These are phyloP conservation scores for Castanea mollissima DNA, from an alignment of 306 rosid genomes.

Conservation along the genomic window DNA sequence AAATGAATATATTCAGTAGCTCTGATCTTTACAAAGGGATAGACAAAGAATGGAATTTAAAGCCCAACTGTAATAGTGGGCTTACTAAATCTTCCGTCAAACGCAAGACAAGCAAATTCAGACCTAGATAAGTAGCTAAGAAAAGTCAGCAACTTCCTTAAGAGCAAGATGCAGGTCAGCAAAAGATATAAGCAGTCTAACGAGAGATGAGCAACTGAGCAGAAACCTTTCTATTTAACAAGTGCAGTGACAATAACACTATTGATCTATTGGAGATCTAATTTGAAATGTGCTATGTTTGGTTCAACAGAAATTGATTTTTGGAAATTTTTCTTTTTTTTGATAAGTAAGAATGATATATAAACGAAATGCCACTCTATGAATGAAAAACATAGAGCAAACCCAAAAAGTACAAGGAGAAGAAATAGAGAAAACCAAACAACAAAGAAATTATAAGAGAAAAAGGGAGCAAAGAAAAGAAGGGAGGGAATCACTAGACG, in stretches of 20 bases:
- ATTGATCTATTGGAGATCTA: not conserved
- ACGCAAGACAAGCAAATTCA: conserved; percentile 5
- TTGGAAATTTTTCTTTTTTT: no score
- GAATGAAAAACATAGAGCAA: no score
- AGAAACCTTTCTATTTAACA: not conserved
- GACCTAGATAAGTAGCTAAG: not conserved
- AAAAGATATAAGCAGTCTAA: not conserved
- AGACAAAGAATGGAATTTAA: not conserved
- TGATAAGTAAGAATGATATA: no score
- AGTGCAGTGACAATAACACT: not conserved
- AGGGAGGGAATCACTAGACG: no score
- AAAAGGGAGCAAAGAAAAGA: no score
- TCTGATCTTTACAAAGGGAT: not conserved
- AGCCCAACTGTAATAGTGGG: not conserved
- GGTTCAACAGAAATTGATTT: no score
- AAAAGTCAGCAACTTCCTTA: not conserved
- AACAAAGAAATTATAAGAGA: no score
- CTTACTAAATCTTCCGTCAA: not conserved
- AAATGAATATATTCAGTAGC: not conserved
- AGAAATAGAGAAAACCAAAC: no score
- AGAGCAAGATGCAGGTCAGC: conserved; percentile 13
- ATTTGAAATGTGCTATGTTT: no score
- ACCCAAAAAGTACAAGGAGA: no score
- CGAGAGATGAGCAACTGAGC: not conserved
- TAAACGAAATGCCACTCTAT: no score